Conservation (phyloP, 371 early-diverging fungal genomes). For the Mortierella sp. region DNA sequence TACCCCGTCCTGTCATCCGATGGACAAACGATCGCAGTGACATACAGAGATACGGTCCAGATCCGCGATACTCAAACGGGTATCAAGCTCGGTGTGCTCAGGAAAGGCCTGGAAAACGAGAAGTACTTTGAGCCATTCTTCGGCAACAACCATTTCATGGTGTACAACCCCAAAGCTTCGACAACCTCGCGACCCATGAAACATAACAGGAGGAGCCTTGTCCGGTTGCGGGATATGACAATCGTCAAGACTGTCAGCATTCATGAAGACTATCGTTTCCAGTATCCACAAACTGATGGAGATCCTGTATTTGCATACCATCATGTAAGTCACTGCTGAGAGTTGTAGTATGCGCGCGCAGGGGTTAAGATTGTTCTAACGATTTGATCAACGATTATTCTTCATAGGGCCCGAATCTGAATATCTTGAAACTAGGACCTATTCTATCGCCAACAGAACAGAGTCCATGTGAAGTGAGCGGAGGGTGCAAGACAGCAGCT, state of each 20-base stretch:
- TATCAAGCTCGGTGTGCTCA: constrained; percentile 1
- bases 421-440: constrained; percentile 1
- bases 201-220: constrained; percentile 3
- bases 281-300: background rate
- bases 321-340: constrained; percentile 4
- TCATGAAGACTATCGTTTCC: constrained; percentile 10
- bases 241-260: background rate
- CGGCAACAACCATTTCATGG: constrained; percentile 13
- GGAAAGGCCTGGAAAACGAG: background rate
- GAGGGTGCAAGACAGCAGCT: background rate
- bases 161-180: background rate
- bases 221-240: constrained; percentile 4
- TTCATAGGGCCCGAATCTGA: constrained; percentile 8
- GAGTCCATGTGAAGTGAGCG: background rate
- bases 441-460: background rate
- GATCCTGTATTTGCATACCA: background rate
- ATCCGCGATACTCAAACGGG: constrained; percentile 14
- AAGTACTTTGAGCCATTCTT: constrained; percentile 10
- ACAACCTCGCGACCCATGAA: background rate
- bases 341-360: too few species aligned
- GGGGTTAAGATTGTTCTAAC: too few species aligned
- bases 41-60: constrained; percentile 3
- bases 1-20: constrained; percentile 7
- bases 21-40: constrained; percentile 20
- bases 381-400: background rate